phyloP scores from a whole-genome alignment of 2,329 filamentous ascomycete species.

The Paraconiothyrium sp. region DNA sequence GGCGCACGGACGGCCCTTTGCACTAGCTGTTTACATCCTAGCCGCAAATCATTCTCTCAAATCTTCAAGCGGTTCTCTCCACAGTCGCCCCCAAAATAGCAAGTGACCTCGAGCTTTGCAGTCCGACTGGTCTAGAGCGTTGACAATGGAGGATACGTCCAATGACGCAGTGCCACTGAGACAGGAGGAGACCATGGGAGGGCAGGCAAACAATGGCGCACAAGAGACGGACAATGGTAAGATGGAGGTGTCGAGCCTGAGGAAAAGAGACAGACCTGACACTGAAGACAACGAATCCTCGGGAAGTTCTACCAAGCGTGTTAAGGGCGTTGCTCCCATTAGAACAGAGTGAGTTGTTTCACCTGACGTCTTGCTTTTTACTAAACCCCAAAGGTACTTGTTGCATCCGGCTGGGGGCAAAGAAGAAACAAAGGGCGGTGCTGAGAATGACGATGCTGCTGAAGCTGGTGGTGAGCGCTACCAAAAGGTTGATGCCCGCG shows the following conservation, averaged over 20 bases:
- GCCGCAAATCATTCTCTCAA: slow-evolving; percentile 16
- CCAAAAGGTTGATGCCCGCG: slow-evolving; percentile 51
- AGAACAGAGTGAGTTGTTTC: slow-evolving; percentile 71
- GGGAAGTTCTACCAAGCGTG: slow-evolving; percentile 40
- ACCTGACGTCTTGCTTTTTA: neutral
- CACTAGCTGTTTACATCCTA: slow-evolving; percentile 13
- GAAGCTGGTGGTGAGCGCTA: slow-evolving; percentile 62
- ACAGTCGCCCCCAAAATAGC: slow-evolving; percentile 22
- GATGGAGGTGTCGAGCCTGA: slow-evolving; percentile 44
- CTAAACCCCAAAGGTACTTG: slow-evolving; percentile 45
- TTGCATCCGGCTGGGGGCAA: slow-evolving; percentile 41
- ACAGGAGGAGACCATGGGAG: slow-evolving; percentile 19
- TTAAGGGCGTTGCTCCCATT: slow-evolving; percentile 71
- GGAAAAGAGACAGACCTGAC: slow-evolving; percentile 42
- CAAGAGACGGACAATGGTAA: slow-evolving; percentile 15
- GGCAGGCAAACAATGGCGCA: slow-evolving; percentile 30
- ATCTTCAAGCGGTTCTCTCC: slow-evolving; percentile 15
- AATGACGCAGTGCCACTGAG: slow-evolving; percentile 2
- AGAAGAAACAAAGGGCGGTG: slow-evolving; percentile 34
- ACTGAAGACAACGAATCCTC: slow-evolving; percentile 45
- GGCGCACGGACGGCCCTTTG: slow-evolving; percentile 14
- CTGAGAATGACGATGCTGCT: slow-evolving; percentile 65
- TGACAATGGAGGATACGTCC: slow-evolving; percentile 15
- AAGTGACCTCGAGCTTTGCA: slow-evolving; percentile 12
- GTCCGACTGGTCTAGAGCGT: slow-evolving; percentile 8